Conservation (phyloP, 805 yeast species). For the Candida coquimbonensis region DNA sequence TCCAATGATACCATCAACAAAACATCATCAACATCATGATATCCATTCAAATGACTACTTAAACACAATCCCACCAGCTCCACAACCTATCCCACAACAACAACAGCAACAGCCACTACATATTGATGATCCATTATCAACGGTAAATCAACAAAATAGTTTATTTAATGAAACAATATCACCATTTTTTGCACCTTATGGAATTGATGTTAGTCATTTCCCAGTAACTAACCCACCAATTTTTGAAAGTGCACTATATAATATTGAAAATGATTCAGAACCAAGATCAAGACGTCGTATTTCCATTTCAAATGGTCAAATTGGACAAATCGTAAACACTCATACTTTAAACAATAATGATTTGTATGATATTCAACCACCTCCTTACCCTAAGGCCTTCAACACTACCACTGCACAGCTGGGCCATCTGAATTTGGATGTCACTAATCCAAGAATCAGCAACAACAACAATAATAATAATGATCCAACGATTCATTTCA, state of each 20-base stretch:
- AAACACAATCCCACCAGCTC: no score
- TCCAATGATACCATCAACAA: no score
- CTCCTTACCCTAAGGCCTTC: constrained; percentile 19
- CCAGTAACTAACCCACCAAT: constrained; percentile 41
- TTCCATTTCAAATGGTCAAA: constrained; percentile 80
- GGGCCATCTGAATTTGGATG: background rate
- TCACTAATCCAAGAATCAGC: background rate
- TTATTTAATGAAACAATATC: constrained; percentile 30
- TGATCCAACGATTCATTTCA: background rate
- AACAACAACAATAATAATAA: constrained; percentile 1
- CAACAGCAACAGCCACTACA: no score
- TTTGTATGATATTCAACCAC: constrained; percentile 29
- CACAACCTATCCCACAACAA: no score
- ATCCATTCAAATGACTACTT: no score
- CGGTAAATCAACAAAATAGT: background rate
- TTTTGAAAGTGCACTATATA: constrained; percentile 33
- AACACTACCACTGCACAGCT: background rate
- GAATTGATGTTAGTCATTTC: constrained; percentile 36
- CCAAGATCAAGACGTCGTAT: constrained; percentile 52
- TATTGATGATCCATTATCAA: no score
- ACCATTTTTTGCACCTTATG: constrained; percentile 37
- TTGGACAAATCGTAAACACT: constrained; percentile 58
- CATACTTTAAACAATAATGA: constrained; percentile 28
- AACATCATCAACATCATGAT: no score
- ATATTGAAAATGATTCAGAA: constrained; percentile 23